phyloP scores from a whole-genome alignment of 345 rosid species.

The Streptanthus diversifolius region DNA sequence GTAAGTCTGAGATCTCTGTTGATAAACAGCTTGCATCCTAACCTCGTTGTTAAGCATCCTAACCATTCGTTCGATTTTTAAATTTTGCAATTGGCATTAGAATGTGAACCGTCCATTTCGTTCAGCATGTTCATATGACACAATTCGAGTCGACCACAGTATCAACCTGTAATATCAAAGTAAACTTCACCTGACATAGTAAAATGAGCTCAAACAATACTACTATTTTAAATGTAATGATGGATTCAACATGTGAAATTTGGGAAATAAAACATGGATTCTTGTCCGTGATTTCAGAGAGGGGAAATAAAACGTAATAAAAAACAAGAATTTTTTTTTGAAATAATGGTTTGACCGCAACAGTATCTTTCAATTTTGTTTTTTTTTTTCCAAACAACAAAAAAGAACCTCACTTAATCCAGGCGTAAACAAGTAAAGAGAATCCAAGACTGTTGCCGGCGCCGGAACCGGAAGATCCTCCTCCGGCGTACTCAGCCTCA shows the following conservation, averaged over 20 bases:
- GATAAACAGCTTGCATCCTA: neutral
- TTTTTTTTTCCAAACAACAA: neutral
- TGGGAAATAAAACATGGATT: too few species aligned
- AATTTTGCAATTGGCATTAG: neutral
- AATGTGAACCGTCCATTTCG: neutral
- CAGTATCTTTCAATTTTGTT: constrained; percentile 7
- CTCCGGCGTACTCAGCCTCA: constrained; percentile 36
- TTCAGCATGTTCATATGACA: neutral
- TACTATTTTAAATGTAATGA: too few species aligned
- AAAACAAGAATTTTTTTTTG: neutral
- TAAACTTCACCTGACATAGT: too few species aligned
- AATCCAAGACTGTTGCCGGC: constrained; percentile 57
- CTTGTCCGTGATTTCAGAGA: constrained; percentile 15
- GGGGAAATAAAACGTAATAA: neutral
- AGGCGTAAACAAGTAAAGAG: constrained; percentile 74
- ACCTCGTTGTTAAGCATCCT: neutral
- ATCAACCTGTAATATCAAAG: neutral
- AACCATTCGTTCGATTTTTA: neutral
- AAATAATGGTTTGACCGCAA: neutral
- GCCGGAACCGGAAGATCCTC: constrained; percentile 52
- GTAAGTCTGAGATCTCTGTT: neutral
- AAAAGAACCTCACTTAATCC: constrained; percentile 63
- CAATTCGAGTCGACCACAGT: neutral
- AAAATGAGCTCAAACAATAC: too few species aligned
- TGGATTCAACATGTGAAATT: too few species aligned